Conservation (phyloP, 495 filamentous ascomycete species). For the Trichoderma virens region DNA sequence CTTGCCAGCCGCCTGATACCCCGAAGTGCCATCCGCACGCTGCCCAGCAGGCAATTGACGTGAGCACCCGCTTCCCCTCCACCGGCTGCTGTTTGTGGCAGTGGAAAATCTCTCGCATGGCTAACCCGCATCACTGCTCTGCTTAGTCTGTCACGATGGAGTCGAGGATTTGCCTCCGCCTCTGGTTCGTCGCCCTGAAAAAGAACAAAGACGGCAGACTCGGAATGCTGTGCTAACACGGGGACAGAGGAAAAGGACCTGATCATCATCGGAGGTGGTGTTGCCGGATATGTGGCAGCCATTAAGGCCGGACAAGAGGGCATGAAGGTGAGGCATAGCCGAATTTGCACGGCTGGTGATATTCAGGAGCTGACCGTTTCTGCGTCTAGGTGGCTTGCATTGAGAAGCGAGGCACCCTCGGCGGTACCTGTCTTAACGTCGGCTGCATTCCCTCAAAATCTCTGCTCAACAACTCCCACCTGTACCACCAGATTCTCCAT, state of each 20-base stretch:
- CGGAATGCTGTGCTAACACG: constrained; percentile 21
- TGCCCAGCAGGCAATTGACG: constrained; percentile 47
- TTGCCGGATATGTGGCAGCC: constrained; percentile 96
- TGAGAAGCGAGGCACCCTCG: constrained; percentile 93
- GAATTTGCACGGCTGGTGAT: neutral
- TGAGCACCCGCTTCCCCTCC: constrained; percentile 26
- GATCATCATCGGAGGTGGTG: constrained; percentile 94
- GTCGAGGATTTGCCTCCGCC: constrained; percentile 9
- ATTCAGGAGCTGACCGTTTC: constrained; percentile 1
- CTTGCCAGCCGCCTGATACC: constrained; percentile 63
- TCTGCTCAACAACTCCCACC: constrained; percentile 97
- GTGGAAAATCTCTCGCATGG: constrained; percentile 9
- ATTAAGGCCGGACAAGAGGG: constrained; percentile 99
- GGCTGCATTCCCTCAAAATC: constrained; percentile 99
- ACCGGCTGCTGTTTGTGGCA: neutral
- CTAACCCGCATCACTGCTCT: constrained; percentile 8
- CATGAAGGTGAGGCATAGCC: constrained; percentile 66
- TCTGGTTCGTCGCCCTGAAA: constrained; percentile 11
- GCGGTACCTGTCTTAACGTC: constrained; percentile 97
- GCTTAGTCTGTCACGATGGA: constrained; percentile 9
- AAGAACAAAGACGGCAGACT: constrained; percentile 13
- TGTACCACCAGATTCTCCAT: constrained; percentile 96
- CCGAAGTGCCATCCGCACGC: constrained; percentile 57
- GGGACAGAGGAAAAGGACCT: constrained; percentile 76
- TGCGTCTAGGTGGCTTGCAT: constrained; percentile 77